Evolutionary conservation across 371 early-diverging fungal genomes (phyloP).

Genomic region (Rhizopus delemar): DNA sequence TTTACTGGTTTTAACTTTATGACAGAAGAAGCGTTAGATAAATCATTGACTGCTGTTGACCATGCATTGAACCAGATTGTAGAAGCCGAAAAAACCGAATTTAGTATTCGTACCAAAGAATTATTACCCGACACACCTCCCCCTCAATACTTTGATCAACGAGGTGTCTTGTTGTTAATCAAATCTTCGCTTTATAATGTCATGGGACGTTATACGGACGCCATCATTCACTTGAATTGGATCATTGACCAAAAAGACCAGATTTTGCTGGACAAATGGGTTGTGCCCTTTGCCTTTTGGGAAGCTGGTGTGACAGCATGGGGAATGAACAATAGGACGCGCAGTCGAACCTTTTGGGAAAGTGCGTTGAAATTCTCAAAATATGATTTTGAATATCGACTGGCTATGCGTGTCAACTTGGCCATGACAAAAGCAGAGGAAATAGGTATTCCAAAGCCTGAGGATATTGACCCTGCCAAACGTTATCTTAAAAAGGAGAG

Average conservation of each 20-base stretch:
- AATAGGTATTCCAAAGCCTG: conserved; percentile 33
- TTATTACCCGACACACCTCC: conserved; percentile 46
- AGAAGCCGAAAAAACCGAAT: conserved; percentile 51
- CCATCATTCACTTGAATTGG: conserved; percentile 59
- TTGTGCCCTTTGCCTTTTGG: conserved; percentile 65
- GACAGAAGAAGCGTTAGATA: conserved; percentile 41
- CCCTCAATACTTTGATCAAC: conserved; percentile 49
- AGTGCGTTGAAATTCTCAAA: conserved; percentile 43
- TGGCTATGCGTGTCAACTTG: conserved; percentile 47
- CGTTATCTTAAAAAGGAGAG: conserved; percentile 19
- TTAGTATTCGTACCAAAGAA: conserved; percentile 44
- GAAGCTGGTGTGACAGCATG: conserved; percentile 53
- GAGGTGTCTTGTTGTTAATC: conserved; percentile 45
- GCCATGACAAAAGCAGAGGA: conserved; percentile 49
- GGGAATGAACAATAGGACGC: conserved; percentile 47
- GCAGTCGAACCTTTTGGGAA: conserved; percentile 46
- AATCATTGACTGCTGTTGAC: conserved; percentile 41
- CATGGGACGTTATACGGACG: conserved; percentile 37
- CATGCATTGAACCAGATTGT: conserved; percentile 37
- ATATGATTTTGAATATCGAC: conserved; percentile 51
- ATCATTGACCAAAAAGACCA: conserved; percentile 58
- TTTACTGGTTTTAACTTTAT: conserved; percentile 64
- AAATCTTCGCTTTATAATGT: conserved; percentile 45
- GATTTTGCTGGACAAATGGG: conserved; percentile 57
- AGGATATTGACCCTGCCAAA: conserved; percentile 17